Conservation (phyloP, 225 moss, liverwort and hornwort genomes). For the Pseudoscleropodium purum region DNA sequence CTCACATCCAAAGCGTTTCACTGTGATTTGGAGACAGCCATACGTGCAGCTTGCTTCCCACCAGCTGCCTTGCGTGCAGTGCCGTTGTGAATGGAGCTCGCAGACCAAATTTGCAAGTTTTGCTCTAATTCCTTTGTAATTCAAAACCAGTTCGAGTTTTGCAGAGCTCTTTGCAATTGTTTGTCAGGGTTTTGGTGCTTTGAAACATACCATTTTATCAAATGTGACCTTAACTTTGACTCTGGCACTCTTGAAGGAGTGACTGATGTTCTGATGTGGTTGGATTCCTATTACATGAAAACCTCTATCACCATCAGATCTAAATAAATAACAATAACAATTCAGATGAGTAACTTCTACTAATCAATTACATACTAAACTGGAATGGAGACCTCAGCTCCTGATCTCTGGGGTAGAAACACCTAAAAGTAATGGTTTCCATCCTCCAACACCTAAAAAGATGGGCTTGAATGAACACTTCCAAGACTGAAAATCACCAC, state of each 20-base stretch:
- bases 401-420: too few species aligned
- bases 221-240: neutral
- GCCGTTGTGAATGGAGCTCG: neutral
- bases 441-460: too few species aligned
- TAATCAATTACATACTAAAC: too few species aligned
- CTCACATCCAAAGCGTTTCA: neutral
- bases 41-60: neutral
- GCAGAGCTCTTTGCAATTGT: neutral
- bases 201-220: neutral
- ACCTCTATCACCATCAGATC: neutral
- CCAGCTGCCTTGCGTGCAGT: neutral
- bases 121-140: too few species aligned
- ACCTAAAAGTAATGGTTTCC: too few species aligned
- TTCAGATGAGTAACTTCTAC: neutral
- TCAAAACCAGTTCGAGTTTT: neutral
- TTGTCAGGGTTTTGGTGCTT: neutral
- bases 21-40: neutral
- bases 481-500: too few species aligned
- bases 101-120: too few species aligned
- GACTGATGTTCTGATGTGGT: neutral
- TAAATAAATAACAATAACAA: neutral
- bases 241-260: neutral
- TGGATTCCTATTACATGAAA: too few species aligned
- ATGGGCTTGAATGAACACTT: too few species aligned
- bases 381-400: too few species aligned